Evolutionary conservation across 78 protist genomes (phyloP), one percentile per base, ranked within the genome.

Genomic region (Isochrysis galbana): DNA sequence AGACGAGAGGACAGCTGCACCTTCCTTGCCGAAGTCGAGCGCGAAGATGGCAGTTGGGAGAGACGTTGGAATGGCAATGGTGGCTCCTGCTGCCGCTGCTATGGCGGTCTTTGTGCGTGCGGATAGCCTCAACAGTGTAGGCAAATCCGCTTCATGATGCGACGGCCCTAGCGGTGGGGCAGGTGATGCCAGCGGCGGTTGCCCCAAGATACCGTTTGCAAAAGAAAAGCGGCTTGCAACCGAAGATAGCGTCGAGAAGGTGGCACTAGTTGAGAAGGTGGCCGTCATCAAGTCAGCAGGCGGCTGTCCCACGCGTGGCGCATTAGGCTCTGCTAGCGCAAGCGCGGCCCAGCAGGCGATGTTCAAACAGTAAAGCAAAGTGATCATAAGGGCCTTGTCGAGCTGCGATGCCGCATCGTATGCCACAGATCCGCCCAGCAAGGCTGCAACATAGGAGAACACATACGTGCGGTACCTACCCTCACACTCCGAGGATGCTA

Each of bases 1-100:
- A 21, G 55, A 0, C 21, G 39, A 10, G 55, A 80, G 48, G 39
- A 44, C 19, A 19, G 88, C 88, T 21, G 88, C 88, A 38, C 88
- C 88, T 54, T 80, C 88, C 88, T 80, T 80, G 88, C 88, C 88
- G 26, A 80, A 80, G 38, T 80, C 88, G 48, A 80, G 51, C 32
- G 48, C 3, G 88, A 80, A 80, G 39, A 80, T 0, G 22, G 88
- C 88, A 23, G 44, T 44, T 34, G 88, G 88, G 36, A 80, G 55
- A 34, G 55, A 80, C 41, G 54, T 5, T 7, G 88, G 88, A 2
- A 80, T 0, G 32, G 88, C 88, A n/a, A 80, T 80, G 25, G 55
- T 80, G n/a, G 88, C 88, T 32, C 88, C 88, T 3, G 55, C 55
- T 34, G 44, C 21, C 39, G 48, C 17, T 4, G 51, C 47, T 19